phyloP scores from a whole-genome alignment of 768 basidiomycete genomes.

The Fibroporia radiculosa region DNA sequence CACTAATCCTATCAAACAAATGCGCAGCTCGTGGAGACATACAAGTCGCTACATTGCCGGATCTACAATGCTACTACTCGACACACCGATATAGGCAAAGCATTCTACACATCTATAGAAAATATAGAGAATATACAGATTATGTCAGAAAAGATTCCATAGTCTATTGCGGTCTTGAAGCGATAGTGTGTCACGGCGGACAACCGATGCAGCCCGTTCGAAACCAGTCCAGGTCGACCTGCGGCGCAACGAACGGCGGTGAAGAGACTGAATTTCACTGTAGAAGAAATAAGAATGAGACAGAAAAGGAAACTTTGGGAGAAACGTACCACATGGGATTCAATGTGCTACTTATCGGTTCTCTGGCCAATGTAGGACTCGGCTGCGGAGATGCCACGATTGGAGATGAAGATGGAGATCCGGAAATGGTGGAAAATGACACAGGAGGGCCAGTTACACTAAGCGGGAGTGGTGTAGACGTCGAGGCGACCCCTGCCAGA shows the following conservation, averaged over 20 bases:
- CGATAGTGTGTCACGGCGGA: background rate
- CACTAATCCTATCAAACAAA: too few species aligned
- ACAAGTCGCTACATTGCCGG: too few species aligned
- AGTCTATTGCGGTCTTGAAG: slow-evolving; percentile 15
- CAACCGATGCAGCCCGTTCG: background rate
- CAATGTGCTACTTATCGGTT: background rate
- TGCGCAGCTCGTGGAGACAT: too few species aligned
- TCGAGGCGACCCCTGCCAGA: slow-evolving; percentile 5
- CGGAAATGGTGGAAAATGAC: background rate
- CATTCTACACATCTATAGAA: too few species aligned
- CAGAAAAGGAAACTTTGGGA: background rate
- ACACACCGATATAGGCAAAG: too few species aligned
- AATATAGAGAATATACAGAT: too few species aligned
- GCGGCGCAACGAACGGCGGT: background rate
- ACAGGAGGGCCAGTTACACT: background rate
- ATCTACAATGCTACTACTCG: too few species aligned
- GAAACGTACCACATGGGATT: background rate
- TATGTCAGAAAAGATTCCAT: slow-evolving; percentile 18
- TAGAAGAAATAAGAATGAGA: background rate
- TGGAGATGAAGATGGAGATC: slow-evolving; percentile 2
- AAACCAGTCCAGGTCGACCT: background rate
- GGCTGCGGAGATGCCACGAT: background rate
- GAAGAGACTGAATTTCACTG: background rate
- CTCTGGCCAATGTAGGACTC: slow-evolving; percentile 1
- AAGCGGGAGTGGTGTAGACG: slow-evolving; percentile 1